Evolutionary conservation across 495 filamentous ascomycete species (phyloP).

Genomic region (Aspergillus bridgeri): DNA sequence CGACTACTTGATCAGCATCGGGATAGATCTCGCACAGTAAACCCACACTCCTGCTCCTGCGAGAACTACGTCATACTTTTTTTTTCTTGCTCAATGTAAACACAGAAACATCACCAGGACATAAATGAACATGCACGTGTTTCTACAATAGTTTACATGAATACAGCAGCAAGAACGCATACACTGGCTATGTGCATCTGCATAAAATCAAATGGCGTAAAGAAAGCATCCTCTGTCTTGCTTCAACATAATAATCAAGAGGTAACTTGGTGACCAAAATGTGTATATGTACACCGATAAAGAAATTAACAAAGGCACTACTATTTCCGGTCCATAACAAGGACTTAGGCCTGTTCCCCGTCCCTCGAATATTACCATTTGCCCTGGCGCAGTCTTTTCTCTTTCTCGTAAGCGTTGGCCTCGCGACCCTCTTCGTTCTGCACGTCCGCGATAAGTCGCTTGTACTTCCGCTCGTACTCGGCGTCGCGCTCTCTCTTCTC

Average conservation of each 20-base stretch:
- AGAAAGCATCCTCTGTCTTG: not conserved
- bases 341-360: not conserved
- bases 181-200: too few species aligned
- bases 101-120: not conserved
- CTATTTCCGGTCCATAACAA: conserved; percentile 7
- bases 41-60: conserved; percentile 1
- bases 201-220: not conserved
- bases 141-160: not conserved
- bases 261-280: not conserved
- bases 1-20: conserved; percentile 51
- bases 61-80: not conserved
- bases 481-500: conserved; percentile 89
- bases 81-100: conserved; percentile 8
- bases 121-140: not conserved
- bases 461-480: conserved; percentile 93
- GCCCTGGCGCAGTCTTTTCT: conserved; percentile 66
- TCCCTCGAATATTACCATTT: conserved; percentile 42
- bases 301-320: conserved; percentile 14
- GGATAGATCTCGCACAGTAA: conserved; percentile 48
- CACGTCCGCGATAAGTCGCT: conserved; percentile 86
- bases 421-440: conserved; percentile 88
- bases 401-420: conserved; percentile 82
- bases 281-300: conserved; percentile 8
- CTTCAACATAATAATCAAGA: not conserved
- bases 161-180: not conserved